A percentile compares a stretch with the other conserved stretches of the same genome.
Evolutionary conservation across 2,329 filamentous ascomycete genomes (phyloP).

Genomic region (Stachybotrys echinatus): DNA sequence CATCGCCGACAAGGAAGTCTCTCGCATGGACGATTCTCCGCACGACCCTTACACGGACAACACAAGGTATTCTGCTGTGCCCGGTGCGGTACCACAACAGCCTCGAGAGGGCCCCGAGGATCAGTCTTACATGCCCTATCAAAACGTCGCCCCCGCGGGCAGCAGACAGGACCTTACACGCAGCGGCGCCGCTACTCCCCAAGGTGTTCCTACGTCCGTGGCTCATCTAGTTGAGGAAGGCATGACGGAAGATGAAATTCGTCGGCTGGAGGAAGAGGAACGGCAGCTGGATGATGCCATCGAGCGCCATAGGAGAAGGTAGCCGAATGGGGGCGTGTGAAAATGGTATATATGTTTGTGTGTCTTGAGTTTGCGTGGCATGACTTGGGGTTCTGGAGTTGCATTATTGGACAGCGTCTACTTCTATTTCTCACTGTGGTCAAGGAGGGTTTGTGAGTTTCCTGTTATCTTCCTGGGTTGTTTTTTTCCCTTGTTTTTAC

Average conservation of each 20-base stretch:
- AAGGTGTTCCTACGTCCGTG: constrained; percentile 31
- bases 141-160: constrained; percentile 8
- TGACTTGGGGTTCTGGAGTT: not conserved
- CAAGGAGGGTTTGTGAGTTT: too few relatives aligned
- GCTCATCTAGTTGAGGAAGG: constrained; percentile 54
- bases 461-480: too few relatives aligned
- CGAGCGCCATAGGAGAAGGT: constrained; percentile 33
- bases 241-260: constrained; percentile 54
- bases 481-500: not conserved
- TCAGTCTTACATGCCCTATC: constrained; percentile 3
- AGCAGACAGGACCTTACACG: constrained; percentile 10
- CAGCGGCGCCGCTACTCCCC: constrained; percentile 17
- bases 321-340: constrained; percentile 10
- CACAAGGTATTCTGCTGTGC: constrained; percentile 14
- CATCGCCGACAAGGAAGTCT: constrained; percentile 41
- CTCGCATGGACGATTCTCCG: constrained; percentile 29
- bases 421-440: not conserved
- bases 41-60: constrained; percentile 40
- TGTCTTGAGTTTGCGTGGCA: constrained; percentile 9
- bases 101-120: not conserved
- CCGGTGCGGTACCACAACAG: constrained; percentile 2
- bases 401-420: not conserved
- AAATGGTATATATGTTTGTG: not conserved
- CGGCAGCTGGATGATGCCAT: constrained; percentile 52
- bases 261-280: constrained; percentile 53